Conservation (phyloP, 257 asterid species). For the Plectranthus barbatus region DNA sequence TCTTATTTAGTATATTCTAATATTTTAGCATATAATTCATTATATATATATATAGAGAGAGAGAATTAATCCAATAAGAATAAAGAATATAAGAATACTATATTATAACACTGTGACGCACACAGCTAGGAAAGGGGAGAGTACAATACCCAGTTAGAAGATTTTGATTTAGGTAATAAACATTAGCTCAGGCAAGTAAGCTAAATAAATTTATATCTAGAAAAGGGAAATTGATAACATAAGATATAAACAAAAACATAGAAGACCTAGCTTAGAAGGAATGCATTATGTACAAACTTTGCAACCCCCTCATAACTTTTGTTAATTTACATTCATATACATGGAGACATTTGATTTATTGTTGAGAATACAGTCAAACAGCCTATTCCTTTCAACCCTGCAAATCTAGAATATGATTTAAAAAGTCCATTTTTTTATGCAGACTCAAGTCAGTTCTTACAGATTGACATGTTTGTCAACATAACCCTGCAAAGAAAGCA, state of each 20-base stretch:
- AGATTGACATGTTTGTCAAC: constrained; percentile 83
- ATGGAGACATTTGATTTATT: constrained; percentile 7
- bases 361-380: not conserved
- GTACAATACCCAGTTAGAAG: too few relatives aligned
- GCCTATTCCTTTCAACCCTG: constrained; percentile 17
- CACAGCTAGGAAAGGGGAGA: too few relatives aligned
- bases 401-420: constrained; percentile 1
- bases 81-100: too few relatives aligned
- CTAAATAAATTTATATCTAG: too few relatives aligned
- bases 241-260: not conserved
- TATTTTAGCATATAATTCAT: too few relatives aligned
- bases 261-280: constrained; percentile 11
- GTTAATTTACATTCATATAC: constrained; percentile 29
- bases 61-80: too few relatives aligned
- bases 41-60: too few relatives aligned
- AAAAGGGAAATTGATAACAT: not conserved
- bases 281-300: constrained; percentile 25
- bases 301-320: constrained; percentile 12
- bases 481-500: constrained; percentile 62
- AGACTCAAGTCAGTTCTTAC: constrained; percentile 24
- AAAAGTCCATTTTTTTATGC: constrained; percentile 19
- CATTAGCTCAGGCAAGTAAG: too few relatives aligned
- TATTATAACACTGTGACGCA: too few relatives aligned
- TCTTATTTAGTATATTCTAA: too few relatives aligned
- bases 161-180: too few relatives aligned